A percentile compares a stretch with the other conserved stretches of the same genome.
Evolutionary conservation across 148 eudicot species (phyloP).

Genomic region (Vaccinium corymbosum): DNA sequence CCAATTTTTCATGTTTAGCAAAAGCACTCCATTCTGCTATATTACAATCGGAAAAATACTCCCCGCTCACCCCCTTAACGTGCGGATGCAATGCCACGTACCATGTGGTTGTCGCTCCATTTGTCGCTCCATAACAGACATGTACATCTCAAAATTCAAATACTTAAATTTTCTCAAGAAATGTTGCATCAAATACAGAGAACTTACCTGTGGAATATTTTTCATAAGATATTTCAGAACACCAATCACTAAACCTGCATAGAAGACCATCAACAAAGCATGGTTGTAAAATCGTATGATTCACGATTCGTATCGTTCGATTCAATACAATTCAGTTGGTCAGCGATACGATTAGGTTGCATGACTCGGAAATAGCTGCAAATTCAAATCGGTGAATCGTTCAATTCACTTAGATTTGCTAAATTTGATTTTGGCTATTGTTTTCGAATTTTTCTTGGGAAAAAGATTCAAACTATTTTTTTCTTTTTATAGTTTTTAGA

Average conservation of each 20-base stretch:
- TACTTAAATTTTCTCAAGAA: not conserved
- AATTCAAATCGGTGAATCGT: no score
- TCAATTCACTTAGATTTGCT: no score
- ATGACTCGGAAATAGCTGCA: no score
- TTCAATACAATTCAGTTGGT: no score
- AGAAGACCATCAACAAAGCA: not conserved
- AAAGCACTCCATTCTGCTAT: conserved; percentile 30
- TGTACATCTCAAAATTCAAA: not conserved
- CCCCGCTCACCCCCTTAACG: conserved; percentile 40
- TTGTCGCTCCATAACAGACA: conserved; percentile 53
- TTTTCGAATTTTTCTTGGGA: no score
- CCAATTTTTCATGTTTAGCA: conserved; percentile 43
- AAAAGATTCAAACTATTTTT: no score
- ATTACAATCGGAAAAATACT: conserved; percentile 64
- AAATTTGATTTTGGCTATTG: no score
- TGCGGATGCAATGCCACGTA: not conserved
- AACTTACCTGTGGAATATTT: conserved; percentile 57
- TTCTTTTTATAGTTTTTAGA: no score
- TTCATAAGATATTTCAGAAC: conserved; percentile 57
- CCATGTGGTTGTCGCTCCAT: conserved; percentile 31
- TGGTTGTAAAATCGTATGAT: no score
- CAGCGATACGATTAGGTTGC: no score
- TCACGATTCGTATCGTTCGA: not conserved
- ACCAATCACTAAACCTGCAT: conserved; percentile 1
- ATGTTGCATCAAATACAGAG: not conserved